Base-by-base conservation (phyloP, 2,329 filamentous ascomycete genomes). In the Hymenotorrendiella dingleyae region DNA sequence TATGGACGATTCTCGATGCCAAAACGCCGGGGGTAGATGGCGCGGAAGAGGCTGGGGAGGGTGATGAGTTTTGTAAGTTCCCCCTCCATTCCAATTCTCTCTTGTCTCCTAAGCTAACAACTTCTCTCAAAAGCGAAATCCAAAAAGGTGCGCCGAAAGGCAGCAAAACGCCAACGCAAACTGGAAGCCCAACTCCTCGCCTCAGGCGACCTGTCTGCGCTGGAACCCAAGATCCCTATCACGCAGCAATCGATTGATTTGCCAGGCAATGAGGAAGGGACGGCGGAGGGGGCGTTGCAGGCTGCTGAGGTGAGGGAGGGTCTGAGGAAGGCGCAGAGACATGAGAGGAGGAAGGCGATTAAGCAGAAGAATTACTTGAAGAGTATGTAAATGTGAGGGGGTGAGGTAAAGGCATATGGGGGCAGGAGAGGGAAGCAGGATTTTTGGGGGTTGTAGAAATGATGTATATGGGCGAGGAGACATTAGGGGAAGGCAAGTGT, bases 311-410 rank as follows among this genome's bases (percentile, higher is more conserved):
- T 76, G 60, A 71, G 84, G 60, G 71, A 74, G 49, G 78, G 81
- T 55, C 68, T 90, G 57, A 83, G 73, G 52, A 76, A 72, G 66
- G 80, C 80, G 24, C 81, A 89, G 84, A 76, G 86, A 59, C 76
- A 76, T 62, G 84, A 88, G 69, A 73, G 86, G 61, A 78, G 82
- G 66, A 77, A 76, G 46, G 77, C 74, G 66, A 93, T 93, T 60
- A 91, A 90, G 78, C 86, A 93, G 72, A 68, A 67, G 61, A 93
- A 93, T 68, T 93, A 89, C 74, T 76, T 93, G 66, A 86, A 84
- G 75, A 78, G 80, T 32, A 87, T 90, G 84, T 61, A 49, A 37
- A 36, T 9, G 32, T 17, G n/a, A 21, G 5, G 35, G 36, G 35
- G 16, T 37, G 29, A 21, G n/a, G 23, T 37, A 3, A 5, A 24